Percentiles rank a stretch among this genome's conserved stretches.
These are phyloP conservation scores for Colletotrichum sidae DNA, from an alignment of 2,329 filamentous ascomycete genomes.

Conservation along the genomic window DNA sequence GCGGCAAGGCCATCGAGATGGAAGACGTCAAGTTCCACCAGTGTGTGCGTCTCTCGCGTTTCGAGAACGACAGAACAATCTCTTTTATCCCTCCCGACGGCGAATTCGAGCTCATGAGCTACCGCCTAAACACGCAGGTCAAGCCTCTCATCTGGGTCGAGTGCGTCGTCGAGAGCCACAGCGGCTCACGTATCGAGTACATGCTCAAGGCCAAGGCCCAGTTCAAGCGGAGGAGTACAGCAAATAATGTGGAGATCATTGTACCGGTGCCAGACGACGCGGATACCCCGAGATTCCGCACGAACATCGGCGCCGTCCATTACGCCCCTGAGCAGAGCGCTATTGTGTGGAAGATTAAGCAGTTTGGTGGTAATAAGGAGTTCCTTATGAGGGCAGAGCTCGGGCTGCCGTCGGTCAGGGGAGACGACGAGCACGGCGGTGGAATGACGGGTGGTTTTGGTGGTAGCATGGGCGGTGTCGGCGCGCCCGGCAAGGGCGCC, in stretches of 20 bases:
- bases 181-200: conserved; percentile 95
- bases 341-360: conserved; percentile 99
- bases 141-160: conserved; percentile 99
- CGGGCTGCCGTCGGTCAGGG: conserved; percentile 91
- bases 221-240: conserved; percentile 97
- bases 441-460: conserved; percentile 98
- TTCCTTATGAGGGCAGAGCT: conserved; percentile 98
- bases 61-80: conserved; percentile 98
- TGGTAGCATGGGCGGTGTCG: conserved; percentile 93
- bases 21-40: conserved; percentile 99
- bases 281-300: conserved; percentile 94
- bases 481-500: conserved; percentile 79
- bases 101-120: conserved; percentile 99
- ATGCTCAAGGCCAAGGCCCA: conserved; percentile 99
- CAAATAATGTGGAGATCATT: conserved; percentile 98
- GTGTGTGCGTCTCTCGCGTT: conserved; percentile 93
- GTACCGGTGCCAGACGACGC: conserved; percentile 98
- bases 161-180: conserved; percentile 96
- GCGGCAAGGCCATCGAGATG: conserved; percentile 99
- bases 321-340: conserved; percentile 97
- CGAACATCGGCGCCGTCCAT: conserved; percentile 96
- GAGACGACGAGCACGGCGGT: conserved; percentile 93
- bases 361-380: conserved; percentile 98
- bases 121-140: conserved; percentile 97
- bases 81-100: conserved; percentile 98